A percentile compares a stretch with the other conserved stretches of the same genome.
These are phyloP conservation scores for Orbilia javanica DNA, from an alignment of 2,329 filamentous ascomycete species.

Conservation along the genomic window DNA sequence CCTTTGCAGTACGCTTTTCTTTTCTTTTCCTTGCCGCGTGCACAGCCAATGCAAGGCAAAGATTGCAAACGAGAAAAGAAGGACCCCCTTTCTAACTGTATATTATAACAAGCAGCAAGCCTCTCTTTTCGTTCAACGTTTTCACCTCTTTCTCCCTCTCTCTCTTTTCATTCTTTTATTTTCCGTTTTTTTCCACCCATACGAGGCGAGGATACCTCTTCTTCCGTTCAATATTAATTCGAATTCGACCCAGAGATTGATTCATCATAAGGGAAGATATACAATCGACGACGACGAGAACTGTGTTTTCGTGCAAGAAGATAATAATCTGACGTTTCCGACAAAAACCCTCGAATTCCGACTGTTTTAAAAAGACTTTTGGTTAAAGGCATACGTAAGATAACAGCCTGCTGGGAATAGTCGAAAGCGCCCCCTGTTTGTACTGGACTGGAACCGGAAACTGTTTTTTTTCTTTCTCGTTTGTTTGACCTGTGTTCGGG, in stretches of 20 bases:
- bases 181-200: background rate
- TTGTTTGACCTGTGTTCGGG: conserved; percentile 7
- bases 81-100: conserved; percentile 6
- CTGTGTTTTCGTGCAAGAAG: conserved; percentile 14
- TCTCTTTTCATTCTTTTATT: background rate
- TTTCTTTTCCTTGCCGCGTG: conserved; percentile 27
- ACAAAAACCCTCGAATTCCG: background rate
- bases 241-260: background rate
- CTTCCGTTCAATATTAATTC: background rate
- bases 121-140: background rate
- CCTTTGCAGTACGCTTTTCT: background rate
- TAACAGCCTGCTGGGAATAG: conserved; percentile 3
- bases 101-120: background rate
- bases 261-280: no score
- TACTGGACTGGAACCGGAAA: conserved; percentile 26
- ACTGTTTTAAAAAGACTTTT: background rate
- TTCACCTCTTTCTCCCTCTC: background rate
- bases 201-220: no score
- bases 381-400: background rate
- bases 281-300: conserved; percentile 24
- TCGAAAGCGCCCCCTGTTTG: conserved; percentile 8
- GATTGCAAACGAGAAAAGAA: background rate
- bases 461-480: background rate
- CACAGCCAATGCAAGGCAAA: conserved; percentile 10
- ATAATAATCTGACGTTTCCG: background rate